Conservation (phyloP, 352 stramenopile species). For the Phytopythium litorale region DNA sequence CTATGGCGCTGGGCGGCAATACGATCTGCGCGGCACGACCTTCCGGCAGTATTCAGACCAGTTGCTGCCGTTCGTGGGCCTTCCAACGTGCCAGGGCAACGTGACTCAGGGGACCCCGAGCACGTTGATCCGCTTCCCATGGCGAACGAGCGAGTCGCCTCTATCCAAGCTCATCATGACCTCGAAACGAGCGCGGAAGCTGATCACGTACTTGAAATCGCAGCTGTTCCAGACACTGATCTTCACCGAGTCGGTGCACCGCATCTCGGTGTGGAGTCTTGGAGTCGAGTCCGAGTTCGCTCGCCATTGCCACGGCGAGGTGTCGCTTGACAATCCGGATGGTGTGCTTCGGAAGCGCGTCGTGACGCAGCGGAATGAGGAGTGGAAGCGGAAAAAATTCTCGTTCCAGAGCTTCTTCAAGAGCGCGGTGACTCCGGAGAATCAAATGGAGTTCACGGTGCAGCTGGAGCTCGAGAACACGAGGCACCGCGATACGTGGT, state of each 20-base stretch:
- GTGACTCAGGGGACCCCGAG: slow-evolving; percentile 38
- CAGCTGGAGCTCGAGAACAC: slow-evolving; percentile 59
- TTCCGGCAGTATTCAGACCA: slow-evolving; percentile 74
- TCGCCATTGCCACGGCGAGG: slow-evolving; percentile 48
- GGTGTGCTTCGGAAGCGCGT: slow-evolving; percentile 43
- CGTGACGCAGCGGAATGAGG: slow-evolving; percentile 39
- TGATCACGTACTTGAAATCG: slow-evolving; percentile 38
- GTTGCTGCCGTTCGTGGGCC: slow-evolving; percentile 59
- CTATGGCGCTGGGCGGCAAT: slow-evolving; percentile 35
- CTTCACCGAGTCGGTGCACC: slow-evolving; percentile 65
- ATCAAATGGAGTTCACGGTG: slow-evolving; percentile 62
- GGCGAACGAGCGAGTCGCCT: slow-evolving; percentile 38
- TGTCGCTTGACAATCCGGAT: slow-evolving; percentile 28
- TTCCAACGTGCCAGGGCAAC: slow-evolving; percentile 61
- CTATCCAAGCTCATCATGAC: slow-evolving; percentile 37
- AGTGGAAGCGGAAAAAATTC: slow-evolving; percentile 77
- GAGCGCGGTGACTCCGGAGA: slow-evolving; percentile 47
- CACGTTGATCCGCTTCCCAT: slow-evolving; percentile 72
- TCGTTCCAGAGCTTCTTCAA: slow-evolving; percentile 79
- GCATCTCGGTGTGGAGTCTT: slow-evolving; percentile 61
- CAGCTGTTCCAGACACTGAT: slow-evolving; percentile 56
- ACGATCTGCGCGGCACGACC: slow-evolving; percentile 55
- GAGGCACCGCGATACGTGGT: slow-evolving; percentile 46
- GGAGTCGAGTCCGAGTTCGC: slow-evolving; percentile 62
- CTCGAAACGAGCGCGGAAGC: slow-evolving; percentile 16